Evolutionary conservation across 495 filamentous ascomycete genomes (phyloP), one percentile per base, ranked within the genome.

Genomic region (Aspergillus carlsbadensis): DNA sequence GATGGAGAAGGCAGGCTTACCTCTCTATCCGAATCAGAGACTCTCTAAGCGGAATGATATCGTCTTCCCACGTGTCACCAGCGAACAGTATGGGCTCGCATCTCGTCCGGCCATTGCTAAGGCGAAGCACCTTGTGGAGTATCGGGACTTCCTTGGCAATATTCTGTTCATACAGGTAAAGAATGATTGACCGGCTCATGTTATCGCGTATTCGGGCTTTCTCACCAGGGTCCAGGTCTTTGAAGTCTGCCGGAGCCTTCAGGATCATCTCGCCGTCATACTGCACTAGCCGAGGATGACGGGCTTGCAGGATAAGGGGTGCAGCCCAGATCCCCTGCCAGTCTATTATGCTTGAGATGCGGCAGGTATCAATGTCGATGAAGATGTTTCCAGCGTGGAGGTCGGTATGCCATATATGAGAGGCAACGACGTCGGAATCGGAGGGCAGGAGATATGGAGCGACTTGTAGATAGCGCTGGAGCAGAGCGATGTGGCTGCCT

Each of bases 51-150:
- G 66, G 66, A 10, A 68, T 18, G 18, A 65, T 57, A 15, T 68
- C 66, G 37, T 66, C 65, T 49, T 71, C 65, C 58, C 58, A 69
- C 13, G 57, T 64, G 21, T 66, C 52, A 22, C 64, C 66, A 44
- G 52, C 54, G 52, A 67, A 69, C 6, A 61, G 37, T 13, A 65
- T 57, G 8, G 58, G 52, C 8, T 68, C 55, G 42, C 60, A 62
- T 34, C 58, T 42, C 51, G 42, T 65, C 18, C 52, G 21, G 15
- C 58, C 55, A 36, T 59, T 42, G 22, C 29, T 10, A 33, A 54
- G 48, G 11, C 35, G 41, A 36, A 64, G 31, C 5, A 63, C 51
- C 52, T 51, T 57, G 18, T 58, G 17, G 5, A 63, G 48, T 10
- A 61, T 54, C n/a, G 57, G 58, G 1, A 53, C 34, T 10, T 63